Evolutionary conservation across 2,329 filamentous ascomycete species (phyloP).

Genomic region (Monascus ruber): DNA sequence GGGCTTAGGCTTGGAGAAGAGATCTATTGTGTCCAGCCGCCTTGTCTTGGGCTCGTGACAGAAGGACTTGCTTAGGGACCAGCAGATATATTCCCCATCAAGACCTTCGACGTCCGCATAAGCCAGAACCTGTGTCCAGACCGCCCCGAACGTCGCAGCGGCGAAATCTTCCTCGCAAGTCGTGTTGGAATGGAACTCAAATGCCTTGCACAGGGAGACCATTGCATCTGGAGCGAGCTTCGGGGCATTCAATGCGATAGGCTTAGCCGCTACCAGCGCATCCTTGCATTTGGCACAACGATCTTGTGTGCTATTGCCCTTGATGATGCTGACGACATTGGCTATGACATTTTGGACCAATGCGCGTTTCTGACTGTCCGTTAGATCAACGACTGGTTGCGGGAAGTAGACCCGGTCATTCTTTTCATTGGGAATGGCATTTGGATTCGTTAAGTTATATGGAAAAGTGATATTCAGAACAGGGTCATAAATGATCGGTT

Average conservation of each 20-base stretch:
- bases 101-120: slow-evolving; percentile 42
- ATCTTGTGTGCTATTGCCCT: slow-evolving; percentile 23
- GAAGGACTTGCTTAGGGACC: slow-evolving; percentile 36
- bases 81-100: slow-evolving; percentile 49
- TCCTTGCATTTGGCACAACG: slow-evolving; percentile 46
- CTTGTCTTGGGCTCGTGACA: slow-evolving; percentile 37
- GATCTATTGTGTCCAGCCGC: slow-evolving; percentile 32
- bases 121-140: slow-evolving; percentile 48
- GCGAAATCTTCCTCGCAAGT: slow-evolving; percentile 40
- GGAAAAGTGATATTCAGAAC: slow-evolving; percentile 45
- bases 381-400: slow-evolving; percentile 35
- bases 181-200: slow-evolving; percentile 34
- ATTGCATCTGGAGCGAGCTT: slow-evolving; percentile 39
- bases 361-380: slow-evolving; percentile 25
- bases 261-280: slow-evolving; percentile 40
- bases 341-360: slow-evolving; percentile 32
- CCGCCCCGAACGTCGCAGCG: slow-evolving; percentile 39
- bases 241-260: slow-evolving; percentile 40
- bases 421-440: slow-evolving; percentile 38
- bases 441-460: slow-evolving; percentile 43
- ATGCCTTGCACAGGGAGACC: slow-evolving; percentile 40
- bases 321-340: slow-evolving; percentile 36
- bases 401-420: slow-evolving; percentile 43
- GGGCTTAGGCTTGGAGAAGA: slow-evolving; percentile 47
- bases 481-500: slow-evolving; percentile 43